Evolutionary conservation across 768 basidiomycete species (phyloP), one percentile per base, ranked within the genome.

Genomic region (Kwoniella sp.): DNA sequence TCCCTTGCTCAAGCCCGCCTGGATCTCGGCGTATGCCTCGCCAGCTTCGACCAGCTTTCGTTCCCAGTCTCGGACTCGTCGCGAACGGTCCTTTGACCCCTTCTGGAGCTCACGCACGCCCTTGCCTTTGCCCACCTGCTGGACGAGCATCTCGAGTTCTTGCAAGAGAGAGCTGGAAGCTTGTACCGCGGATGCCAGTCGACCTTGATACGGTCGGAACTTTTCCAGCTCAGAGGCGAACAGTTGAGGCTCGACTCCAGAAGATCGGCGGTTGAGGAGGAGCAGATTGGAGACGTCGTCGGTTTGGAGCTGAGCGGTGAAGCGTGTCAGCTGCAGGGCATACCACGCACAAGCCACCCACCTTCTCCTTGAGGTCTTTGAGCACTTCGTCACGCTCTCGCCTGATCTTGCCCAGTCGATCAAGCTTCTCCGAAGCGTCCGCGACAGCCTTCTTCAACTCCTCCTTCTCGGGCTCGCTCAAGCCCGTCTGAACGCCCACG

Each of bases 261-360:
- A 79, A 59, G 90, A 87, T 22, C 90, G 85, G 27, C 89, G 83
- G 70, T 93, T 93, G 42, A 96, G 81, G 3, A 99, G 80, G 0
- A 98, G 81, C 1, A 95, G 79, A 69, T 93, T 89, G 0, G 93
- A 99, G 23, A 98, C 93, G 60, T 99, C 95, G 75, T 99, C 95
- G 23, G 80, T 78, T 83, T 96, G 95, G 40, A 95, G 81, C 91
- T 98, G 60, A 1, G 20, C 14, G 27, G 53, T 31, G 19, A 15
- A 17, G 6, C 36, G 46, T 46, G 27, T 32, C 22, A 32, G 48
- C 37, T 54, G 4, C 36, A 44, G 3, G 45, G 10, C 19, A 42
- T n/a, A 32, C 38, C 19, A 19, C 44, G 23, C 6, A 20, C 28
- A 33, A 12, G 38, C 32, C 8, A 31, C 62, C 23, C 47, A 90